Base-by-base conservation (phyloP, 1,139 yeast genomes). In the Debaryomycetaceae sp. region DNA sequence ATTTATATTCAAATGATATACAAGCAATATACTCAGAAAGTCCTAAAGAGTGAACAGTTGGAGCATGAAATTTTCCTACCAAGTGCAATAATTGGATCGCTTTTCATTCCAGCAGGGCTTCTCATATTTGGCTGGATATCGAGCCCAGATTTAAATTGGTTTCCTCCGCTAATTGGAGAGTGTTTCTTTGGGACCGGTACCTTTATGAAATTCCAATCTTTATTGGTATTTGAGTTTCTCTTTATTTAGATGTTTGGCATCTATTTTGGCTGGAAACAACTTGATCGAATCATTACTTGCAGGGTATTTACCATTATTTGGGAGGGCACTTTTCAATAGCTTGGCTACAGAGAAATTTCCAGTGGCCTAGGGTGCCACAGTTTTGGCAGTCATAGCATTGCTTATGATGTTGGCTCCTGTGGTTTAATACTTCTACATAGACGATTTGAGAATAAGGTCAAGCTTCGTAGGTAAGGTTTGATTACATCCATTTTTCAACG, bases 1-100 rank as follows among this genome's bases (percentile, higher is more conserved):
- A 41, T 59, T 22, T 66, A 64, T 45, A 46, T 61, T 35, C 56
- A 59, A 0, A 39, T 52, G 17, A 53, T 60, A 23, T 46, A 53
- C 31, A 43, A 45, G 24, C 42, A 30, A 2, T 65, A 58, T 42
- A 62, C 68, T 17, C 50, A 66, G 41, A 70, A 63, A n/a, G 42
- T 52, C 5, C 52, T 60, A 5, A 59, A 58, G 27, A 68, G 66
- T 33, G 76, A 79, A 20, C 56, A 58, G 24, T 67, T 80, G 0
- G 56, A 65, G 9, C 89, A 91, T 0, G 93, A 86, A 54, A 76
- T 74, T 45, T 74, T 87, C 46, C 63, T 85, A 37, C 80, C 79
- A 9, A 66, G 80, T 7, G 71, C 84, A 58, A 62, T 67, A 34
- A 43, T 60, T 34, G 72, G 71, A 6, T 49, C 64, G 39, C 38